phyloP scores from a whole-genome alignment of 768 basidiomycete genomes.

The Hypholoma fasciculare region DNA sequence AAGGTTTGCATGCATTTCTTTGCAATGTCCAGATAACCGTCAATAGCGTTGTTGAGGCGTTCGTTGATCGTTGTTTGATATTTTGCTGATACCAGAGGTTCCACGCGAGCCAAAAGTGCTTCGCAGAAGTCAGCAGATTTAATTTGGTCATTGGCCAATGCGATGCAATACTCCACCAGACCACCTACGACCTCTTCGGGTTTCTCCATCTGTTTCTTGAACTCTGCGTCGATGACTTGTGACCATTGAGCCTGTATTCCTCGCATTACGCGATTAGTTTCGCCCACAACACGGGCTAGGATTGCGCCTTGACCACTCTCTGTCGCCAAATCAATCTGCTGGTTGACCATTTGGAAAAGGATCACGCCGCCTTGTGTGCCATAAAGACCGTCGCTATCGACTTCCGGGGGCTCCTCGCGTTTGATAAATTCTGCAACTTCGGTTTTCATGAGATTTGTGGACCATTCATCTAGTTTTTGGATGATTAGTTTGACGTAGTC shows the following conservation, averaged over 20 bases:
- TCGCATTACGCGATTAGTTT: constrained; percentile 88
- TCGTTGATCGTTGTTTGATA: constrained; percentile 83
- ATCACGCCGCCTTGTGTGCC: constrained; percentile 92
- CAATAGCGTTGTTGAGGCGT: constrained; percentile 92
- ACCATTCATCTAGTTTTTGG: constrained; percentile 97
- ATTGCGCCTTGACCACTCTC: constrained; percentile 97
- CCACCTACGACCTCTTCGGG: constrained; percentile 87
- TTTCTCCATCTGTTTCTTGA: constrained; percentile 85
- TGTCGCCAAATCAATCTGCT: constrained; percentile 91
- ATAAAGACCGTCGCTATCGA: constrained; percentile 87
- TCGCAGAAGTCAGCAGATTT: constrained; percentile 95
- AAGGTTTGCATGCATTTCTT: constrained; percentile 96
- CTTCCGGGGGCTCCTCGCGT: constrained; percentile 83
- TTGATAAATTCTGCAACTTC: constrained; percentile 84
- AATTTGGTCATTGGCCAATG: constrained; percentile 96
- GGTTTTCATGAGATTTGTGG: constrained; percentile 88
- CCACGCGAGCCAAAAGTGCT: constrained; percentile 79
- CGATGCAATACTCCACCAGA: constrained; percentile 93
- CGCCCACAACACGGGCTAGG: constrained; percentile 85
- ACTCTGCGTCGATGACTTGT: constrained; percentile 78
- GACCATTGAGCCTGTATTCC: constrained; percentile 87
- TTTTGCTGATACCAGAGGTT: constrained; percentile 91
- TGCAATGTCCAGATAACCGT: constrained; percentile 97
- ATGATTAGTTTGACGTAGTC: constrained; percentile 94
- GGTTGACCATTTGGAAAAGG: constrained; percentile 97